phyloP scores from a whole-genome alignment of 169 alveolate genomes.

The Perkinsus olseni region DNA sequence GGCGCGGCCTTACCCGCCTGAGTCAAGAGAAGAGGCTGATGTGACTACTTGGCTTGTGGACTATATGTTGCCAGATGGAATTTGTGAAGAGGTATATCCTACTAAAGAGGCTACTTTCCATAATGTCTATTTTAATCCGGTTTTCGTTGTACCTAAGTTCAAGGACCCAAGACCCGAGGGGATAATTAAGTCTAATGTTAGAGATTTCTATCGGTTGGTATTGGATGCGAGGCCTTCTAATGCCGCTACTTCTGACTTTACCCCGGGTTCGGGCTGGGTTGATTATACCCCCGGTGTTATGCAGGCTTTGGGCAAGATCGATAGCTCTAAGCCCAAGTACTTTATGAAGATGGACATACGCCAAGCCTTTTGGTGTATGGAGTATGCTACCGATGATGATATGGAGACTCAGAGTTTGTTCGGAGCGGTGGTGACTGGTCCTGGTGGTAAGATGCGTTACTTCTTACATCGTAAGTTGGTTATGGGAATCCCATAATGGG shows the following conservation, averaged over 20 bases:
- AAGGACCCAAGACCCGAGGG: neutral
- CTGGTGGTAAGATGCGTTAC: neutral
- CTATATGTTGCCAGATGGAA: neutral
- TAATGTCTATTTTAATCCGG: neutral
- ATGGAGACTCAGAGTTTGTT: neutral
- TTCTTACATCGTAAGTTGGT: neutral
- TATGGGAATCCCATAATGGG: too few relatives aligned
- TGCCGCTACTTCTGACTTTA: neutral
- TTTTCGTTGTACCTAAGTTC: neutral
- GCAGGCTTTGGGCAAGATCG: neutral
- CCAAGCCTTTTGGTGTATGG: neutral
- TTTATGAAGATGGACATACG: neutral
- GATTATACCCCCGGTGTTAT: neutral
- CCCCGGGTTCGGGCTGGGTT: neutral
- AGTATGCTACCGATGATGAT: neutral
- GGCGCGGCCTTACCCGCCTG: neutral
- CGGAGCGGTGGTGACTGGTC: neutral
- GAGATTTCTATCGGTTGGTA: neutral
- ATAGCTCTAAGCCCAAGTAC: neutral
- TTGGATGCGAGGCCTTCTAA: neutral
- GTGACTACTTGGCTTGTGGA: neutral
- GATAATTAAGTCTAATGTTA: neutral
- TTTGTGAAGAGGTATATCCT: neutral
- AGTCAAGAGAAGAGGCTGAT: neutral
- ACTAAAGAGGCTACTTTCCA: neutral